phyloP scores from a whole-genome alignment of 2,329 filamentous ascomycete species.

The Cladophialophora chaetospira region DNA sequence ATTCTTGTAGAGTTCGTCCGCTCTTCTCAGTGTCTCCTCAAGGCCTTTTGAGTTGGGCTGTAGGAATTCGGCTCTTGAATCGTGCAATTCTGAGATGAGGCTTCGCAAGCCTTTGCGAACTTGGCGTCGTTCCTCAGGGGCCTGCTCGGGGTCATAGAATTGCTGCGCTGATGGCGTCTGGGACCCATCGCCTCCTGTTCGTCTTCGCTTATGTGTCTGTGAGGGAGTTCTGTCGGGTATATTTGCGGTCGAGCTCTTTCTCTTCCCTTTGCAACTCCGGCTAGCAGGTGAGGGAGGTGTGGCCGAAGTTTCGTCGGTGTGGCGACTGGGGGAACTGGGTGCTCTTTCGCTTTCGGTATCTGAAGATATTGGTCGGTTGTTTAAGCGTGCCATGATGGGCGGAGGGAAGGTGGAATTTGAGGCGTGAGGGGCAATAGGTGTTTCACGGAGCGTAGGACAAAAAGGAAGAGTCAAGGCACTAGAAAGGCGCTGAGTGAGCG shows the following conservation, averaged over 20 bases:
- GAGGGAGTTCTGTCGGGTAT: slow-evolving; percentile 28
- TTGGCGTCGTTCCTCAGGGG: slow-evolving; percentile 69
- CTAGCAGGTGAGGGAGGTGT: slow-evolving; percentile 36
- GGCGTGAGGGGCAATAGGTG: too few relatives aligned
- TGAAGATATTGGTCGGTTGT: slow-evolving; percentile 18
- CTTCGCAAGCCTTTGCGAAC: slow-evolving; percentile 71
- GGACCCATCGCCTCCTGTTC: slow-evolving; percentile 37
- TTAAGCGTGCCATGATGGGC: slow-evolving; percentile 30
- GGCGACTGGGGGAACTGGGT: slow-evolving; percentile 18
- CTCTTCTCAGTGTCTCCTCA: slow-evolving; percentile 64
- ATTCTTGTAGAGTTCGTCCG: slow-evolving; percentile 65
- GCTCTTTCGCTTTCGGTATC: slow-evolving; percentile 49
- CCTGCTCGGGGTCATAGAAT: slow-evolving; percentile 81
- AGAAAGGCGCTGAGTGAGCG: too few relatives aligned
- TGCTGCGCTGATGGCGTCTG: slow-evolving; percentile 39
- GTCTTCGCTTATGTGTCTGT: slow-evolving; percentile 47
- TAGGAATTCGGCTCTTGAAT: slow-evolving; percentile 68
- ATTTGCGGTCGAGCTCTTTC: slow-evolving; percentile 40
- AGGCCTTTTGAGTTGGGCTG: slow-evolving; percentile 66
- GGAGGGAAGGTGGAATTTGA: neutral
- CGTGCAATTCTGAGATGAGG: slow-evolving; percentile 63
- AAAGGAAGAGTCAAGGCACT: too few relatives aligned
- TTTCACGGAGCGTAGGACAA: neutral
- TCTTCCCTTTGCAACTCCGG: slow-evolving; percentile 42
- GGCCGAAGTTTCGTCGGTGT: slow-evolving; percentile 1